Percentiles rank a stretch among this genome's conserved stretches.
Evolutionary conservation across 306 rosid genomes (phyloP).

Genomic region (Trifolium pratense): DNA sequence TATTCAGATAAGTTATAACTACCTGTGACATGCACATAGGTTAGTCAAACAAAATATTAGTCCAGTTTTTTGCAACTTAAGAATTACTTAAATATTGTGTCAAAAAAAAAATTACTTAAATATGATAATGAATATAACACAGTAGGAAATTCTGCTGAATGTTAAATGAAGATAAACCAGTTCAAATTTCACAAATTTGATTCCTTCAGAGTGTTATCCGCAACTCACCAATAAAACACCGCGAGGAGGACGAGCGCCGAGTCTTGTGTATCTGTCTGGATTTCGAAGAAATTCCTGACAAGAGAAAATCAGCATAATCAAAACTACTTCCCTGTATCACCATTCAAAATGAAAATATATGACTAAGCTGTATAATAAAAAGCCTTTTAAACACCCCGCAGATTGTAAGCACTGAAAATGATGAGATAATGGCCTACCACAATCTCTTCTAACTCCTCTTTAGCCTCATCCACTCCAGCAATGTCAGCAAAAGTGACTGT

Average conservation of each 20-base stretch:
- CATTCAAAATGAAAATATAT: constrained; percentile 20
- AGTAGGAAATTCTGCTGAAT: constrained; percentile 2
- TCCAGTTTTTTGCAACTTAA: constrained; percentile 24
- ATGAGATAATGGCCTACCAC: constrained; percentile 66
- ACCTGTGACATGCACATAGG: constrained; percentile 39
- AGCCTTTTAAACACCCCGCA: constrained; percentile 37
- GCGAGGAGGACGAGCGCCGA: constrained; percentile 99
- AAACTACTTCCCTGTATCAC: constrained; percentile 34
- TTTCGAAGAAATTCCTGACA: constrained; percentile 93
- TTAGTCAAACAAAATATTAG: constrained; percentile 33
- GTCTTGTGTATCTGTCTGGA: constrained; percentile 77
- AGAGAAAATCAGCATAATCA: constrained; percentile 45
- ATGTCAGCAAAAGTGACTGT: constrained; percentile 85
- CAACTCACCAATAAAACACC: constrained; percentile 92
- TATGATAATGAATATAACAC: constrained; percentile 10
- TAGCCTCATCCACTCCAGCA: constrained; percentile 98
- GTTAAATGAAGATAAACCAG: constrained; percentile 12
- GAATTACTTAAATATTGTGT: constrained; percentile 20
- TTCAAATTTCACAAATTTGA: constrained; percentile 29
- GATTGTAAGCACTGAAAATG: constrained; percentile 24
- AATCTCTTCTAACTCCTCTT: constrained; percentile 97
- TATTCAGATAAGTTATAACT: constrained; percentile 1
- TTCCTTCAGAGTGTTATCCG: constrained; percentile 19
- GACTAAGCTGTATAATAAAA: constrained; percentile 16
- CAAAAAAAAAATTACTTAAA: constrained; percentile 27